A percentile compares a stretch with the other conserved stretches of the same genome.
Conservation (phyloP, 495 filamentous ascomycete genomes). For the Pseudevernia furfuracea region DNA sequence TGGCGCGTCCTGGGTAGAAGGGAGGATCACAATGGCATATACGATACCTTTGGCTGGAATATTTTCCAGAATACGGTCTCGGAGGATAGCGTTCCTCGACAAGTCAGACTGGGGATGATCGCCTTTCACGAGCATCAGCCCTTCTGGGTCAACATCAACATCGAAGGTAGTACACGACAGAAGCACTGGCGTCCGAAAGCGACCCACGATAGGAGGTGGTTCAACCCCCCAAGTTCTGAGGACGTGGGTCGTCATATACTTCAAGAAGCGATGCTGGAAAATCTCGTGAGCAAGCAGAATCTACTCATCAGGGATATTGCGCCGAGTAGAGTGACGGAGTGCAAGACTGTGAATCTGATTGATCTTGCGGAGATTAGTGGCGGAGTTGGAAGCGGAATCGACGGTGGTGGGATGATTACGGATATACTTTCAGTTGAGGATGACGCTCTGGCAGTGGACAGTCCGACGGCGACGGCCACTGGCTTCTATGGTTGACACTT, state of each 20-base stretch:
- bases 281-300: background rate
- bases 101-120: conserved; percentile 10
- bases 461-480: background rate
- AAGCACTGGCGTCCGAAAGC: background rate
- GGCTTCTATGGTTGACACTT: background rate
- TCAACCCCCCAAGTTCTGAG: background rate
- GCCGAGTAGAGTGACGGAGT: background rate
- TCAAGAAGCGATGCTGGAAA: background rate
- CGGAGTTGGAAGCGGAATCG: background rate
- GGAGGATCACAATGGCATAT: conserved; percentile 3
- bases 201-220: background rate
- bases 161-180: background rate
- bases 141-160: background rate
- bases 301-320: background rate
- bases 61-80: background rate
- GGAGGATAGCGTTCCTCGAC: conserved; percentile 8
- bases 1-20: conserved; percentile 2
- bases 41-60: conserved; percentile 7
- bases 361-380: background rate
- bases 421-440: background rate
- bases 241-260: background rate
- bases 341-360: background rate
- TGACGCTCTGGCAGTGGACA: background rate
- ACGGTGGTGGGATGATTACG: background rate
- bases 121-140: conserved; percentile 6